phyloP scores from a whole-genome alignment of 1,139 yeast species.

The Geotrichum carabidarum region DNA sequence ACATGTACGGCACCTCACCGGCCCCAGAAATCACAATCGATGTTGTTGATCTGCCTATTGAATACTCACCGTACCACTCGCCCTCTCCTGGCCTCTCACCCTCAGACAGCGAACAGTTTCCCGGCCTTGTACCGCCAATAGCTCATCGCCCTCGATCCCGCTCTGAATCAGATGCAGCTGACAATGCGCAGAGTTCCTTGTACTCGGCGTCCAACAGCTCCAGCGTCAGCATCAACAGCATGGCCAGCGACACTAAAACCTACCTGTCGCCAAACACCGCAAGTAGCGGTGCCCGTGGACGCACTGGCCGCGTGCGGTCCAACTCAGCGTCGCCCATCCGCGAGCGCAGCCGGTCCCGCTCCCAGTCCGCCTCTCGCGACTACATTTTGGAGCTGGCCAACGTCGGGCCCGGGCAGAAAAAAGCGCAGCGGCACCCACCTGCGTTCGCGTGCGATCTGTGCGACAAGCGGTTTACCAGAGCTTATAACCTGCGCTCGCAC shows the following conservation, averaged over 20 bases:
- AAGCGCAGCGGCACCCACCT: conserved; percentile 72
- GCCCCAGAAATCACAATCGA: conserved; percentile 21
- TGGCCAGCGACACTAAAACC: conserved; percentile 6
- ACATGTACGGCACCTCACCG: neutral
- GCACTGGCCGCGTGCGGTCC: conserved; percentile 10
- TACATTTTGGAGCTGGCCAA: conserved; percentile 37
- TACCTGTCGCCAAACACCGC: conserved; percentile 15
- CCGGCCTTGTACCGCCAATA: conserved; percentile 18
- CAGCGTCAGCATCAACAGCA: conserved; percentile 10
- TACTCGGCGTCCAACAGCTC: conserved; percentile 11
- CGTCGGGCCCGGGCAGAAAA: conserved; percentile 39
- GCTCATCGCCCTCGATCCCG: conserved; percentile 25
- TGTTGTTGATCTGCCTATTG: conserved; percentile 8
- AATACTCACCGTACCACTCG: conserved; percentile 2
- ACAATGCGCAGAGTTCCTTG: conserved; percentile 1
- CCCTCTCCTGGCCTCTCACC: conserved; percentile 7
- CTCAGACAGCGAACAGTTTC: conserved; percentile 16
- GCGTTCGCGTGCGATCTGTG: conserved; percentile 80
- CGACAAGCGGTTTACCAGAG: conserved; percentile 82
- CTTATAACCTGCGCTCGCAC: conserved; percentile 88
- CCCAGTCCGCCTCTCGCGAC: conserved; percentile 31
- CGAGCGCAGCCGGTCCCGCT: conserved; percentile 26
- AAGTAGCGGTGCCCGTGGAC: conserved; percentile 3
- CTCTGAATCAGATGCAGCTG: conserved; percentile 25
- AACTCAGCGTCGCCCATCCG: conserved; percentile 11